Percentiles rank a stretch among this genome's conserved stretches.
Conservation (phyloP, 2,329 filamentous ascomycete genomes). For the Gnomoniopsis smithogilvyi region DNA sequence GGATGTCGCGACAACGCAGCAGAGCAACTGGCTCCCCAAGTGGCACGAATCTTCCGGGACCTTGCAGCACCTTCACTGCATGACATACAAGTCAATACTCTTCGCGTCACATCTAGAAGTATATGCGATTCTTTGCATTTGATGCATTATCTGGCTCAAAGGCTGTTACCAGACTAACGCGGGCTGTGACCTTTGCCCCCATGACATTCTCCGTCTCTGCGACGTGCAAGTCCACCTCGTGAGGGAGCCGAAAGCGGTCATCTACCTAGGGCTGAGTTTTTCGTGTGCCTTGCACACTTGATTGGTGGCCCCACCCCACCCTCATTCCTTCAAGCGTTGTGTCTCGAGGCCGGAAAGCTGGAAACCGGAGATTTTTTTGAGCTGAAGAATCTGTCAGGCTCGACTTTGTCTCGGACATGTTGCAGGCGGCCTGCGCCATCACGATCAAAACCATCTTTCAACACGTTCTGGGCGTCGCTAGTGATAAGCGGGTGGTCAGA, state of each 20-base stretch:
- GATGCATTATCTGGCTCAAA: neutral
- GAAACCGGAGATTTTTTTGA: too few relatives aligned
- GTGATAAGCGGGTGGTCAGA: too few relatives aligned
- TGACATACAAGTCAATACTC: neutral
- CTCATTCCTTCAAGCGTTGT: too few relatives aligned
- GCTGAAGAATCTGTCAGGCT: too few relatives aligned
- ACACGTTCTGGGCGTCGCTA: too few relatives aligned
- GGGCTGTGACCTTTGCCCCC: neutral
- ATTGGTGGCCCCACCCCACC: neutral
- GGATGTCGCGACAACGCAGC: constrained; percentile 3
- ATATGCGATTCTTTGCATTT: neutral
- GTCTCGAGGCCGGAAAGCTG: too few relatives aligned
- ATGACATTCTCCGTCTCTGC: neutral
- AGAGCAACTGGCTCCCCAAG: neutral
- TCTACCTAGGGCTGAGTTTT: neutral
- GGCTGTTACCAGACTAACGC: neutral
- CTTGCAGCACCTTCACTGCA: constrained; percentile 16
- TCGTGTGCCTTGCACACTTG: neutral
- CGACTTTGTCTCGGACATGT: too few relatives aligned
- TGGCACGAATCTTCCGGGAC: constrained; percentile 14
- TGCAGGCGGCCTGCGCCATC: too few relatives aligned
- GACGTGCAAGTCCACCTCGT: too few relatives aligned
- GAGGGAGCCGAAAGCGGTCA: neutral
- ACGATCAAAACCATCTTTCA: too few relatives aligned
- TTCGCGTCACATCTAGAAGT: neutral